Conservation (phyloP, 1,284 basidiomycete species). For the Trichosporon asahii region DNA sequence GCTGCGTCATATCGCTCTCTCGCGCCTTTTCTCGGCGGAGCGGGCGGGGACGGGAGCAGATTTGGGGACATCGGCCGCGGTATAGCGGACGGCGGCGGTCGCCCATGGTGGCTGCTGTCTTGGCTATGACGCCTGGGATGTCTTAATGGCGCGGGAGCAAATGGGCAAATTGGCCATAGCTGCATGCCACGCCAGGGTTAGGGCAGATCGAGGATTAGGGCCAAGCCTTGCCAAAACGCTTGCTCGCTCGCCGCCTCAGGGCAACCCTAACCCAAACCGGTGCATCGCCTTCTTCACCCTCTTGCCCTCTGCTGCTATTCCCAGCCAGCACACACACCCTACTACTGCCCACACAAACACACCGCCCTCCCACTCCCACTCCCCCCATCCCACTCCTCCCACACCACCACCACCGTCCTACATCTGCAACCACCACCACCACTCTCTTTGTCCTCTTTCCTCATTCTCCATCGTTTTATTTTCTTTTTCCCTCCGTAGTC, state of each 20-base stretch:
- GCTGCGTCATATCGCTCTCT: neutral
- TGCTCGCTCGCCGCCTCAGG: too few species aligned
- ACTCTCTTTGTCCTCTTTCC: neutral
- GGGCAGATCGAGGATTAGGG: too few species aligned
- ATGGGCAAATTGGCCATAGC: neutral
- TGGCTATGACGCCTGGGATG: neutral
- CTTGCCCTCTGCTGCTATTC: neutral
- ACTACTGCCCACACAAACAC: conserved; percentile 3
- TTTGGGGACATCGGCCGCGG: neutral
- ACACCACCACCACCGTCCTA: neutral
- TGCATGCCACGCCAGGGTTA: neutral
- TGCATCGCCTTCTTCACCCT: conserved; percentile 7
- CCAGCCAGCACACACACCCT: neutral
- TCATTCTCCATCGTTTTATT: neutral
- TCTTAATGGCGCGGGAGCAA: neutral
- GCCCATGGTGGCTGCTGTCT: neutral
- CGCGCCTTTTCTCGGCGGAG: too few species aligned
- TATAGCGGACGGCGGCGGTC: neutral
- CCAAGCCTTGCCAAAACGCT: too few species aligned
- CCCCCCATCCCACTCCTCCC: neutral
- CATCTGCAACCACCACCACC: neutral
- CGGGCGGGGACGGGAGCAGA: neutral
- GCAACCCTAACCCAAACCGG: conserved; percentile 7
- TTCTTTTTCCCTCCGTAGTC: neutral
- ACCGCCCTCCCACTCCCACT: neutral